phyloP scores from a whole-genome alignment of 1,284 basidiomycete genomes.

The Hymenochaete sp. region DNA sequence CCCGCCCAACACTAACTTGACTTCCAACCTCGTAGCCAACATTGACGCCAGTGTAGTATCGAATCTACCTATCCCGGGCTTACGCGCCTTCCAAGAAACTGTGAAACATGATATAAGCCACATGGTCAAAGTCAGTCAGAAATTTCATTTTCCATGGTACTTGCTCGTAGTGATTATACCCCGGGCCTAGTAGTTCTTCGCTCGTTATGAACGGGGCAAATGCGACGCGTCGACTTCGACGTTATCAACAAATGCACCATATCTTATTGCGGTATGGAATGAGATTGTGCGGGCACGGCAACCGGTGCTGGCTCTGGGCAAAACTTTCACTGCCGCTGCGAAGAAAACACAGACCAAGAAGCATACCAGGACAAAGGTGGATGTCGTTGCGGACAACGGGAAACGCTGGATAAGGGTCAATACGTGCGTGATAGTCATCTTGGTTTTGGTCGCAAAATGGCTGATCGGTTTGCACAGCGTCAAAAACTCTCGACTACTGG shows the following conservation, averaged over 20 bases:
- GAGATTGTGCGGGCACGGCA: slow-evolving; percentile 52
- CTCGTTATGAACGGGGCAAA: neutral
- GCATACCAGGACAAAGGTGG: slow-evolving; percentile 43
- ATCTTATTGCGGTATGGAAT: slow-evolving; percentile 70
- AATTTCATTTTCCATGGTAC: neutral
- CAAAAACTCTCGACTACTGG: slow-evolving; percentile 64
- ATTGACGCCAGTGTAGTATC: neutral
- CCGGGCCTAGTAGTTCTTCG: slow-evolving; percentile 11
- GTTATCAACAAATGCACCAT: slow-evolving; percentile 66
- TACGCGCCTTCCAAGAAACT: slow-evolving; percentile 10
- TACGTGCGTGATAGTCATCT: slow-evolving; percentile 50
- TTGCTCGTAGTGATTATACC: neutral
- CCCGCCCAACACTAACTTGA: neutral
- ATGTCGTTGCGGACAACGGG: slow-evolving; percentile 69
- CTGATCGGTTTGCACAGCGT: slow-evolving; percentile 36
- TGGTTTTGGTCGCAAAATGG: neutral
- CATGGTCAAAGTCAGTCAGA: slow-evolving; percentile 12
- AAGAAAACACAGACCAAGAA: slow-evolving; percentile 18
- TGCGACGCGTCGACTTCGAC: slow-evolving; percentile 28
- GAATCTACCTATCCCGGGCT: slow-evolving; percentile 6
- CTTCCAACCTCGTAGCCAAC: neutral
- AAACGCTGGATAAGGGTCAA: slow-evolving; percentile 73
- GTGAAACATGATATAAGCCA: slow-evolving; percentile 10
- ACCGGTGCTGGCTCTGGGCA: slow-evolving; percentile 53
- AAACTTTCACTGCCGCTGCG: slow-evolving; percentile 32